phyloP scores from a whole-genome alignment of 768 basidiomycete genomes.

The Infundibulicybe gibba region DNA sequence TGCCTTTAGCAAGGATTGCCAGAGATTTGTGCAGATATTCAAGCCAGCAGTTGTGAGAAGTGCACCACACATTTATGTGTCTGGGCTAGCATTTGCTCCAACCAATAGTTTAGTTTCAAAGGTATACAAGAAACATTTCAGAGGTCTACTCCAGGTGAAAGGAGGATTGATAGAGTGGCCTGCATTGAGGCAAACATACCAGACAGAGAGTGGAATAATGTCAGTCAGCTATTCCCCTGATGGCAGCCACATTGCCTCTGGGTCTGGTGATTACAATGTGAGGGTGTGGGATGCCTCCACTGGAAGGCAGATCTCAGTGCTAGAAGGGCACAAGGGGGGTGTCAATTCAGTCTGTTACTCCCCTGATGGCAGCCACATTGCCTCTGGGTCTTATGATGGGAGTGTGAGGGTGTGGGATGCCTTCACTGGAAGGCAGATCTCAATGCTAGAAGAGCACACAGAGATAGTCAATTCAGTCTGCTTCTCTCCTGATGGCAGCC shows the following conservation, averaged over 20 bases:
- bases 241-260: neutral
- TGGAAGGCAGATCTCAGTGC: neutral
- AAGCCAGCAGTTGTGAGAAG: conserved; percentile 9
- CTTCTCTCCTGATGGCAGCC: neutral
- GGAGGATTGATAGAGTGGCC: neutral
- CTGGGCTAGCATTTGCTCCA: conserved; percentile 18
- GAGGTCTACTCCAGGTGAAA: conserved; percentile 3
- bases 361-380: neutral
- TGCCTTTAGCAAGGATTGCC: conserved; percentile 2
- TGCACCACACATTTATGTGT: conserved; percentile 20
- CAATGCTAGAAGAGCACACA: neutral
- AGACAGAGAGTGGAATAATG: neutral
- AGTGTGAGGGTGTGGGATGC: neutral
- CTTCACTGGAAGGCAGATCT: neutral
- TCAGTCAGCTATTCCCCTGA: neutral
- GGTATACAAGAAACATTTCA: neutral
- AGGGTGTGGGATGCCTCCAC: neutral
- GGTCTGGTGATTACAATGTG: neutral
- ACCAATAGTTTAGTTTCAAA: neutral
- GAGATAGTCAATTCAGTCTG: neutral
- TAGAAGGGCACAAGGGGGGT: neutral
- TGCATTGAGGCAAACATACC: neutral
- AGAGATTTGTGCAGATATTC: conserved; percentile 11
- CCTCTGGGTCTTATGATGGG: neutral
- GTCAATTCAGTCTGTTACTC: neutral